phyloP scores from a whole-genome alignment of 345 rosid species.

The Hypericum perforatum region DNA sequence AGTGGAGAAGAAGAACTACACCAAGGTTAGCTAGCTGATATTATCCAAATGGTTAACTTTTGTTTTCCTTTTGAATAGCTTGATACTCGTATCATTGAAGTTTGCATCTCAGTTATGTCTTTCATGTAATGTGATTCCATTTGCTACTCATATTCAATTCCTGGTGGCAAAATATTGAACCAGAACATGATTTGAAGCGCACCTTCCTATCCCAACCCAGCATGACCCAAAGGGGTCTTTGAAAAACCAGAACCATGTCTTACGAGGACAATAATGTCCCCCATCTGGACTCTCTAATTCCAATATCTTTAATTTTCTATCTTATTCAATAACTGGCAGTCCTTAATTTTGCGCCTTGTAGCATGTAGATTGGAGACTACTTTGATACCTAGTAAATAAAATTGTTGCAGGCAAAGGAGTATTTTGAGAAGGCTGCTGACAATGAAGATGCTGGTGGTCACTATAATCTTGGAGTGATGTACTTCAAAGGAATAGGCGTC shows the following conservation, averaged over 20 bases:
- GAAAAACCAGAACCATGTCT: too few species aligned
- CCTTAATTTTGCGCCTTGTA: not conserved
- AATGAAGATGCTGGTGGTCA: slow-evolving; percentile 77
- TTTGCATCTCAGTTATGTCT: too few species aligned
- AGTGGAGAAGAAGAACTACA: slow-evolving; percentile 86
- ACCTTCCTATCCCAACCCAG: too few species aligned
- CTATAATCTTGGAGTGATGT: slow-evolving; percentile 92
- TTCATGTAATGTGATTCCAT: too few species aligned
- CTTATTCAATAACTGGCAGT: not conserved
- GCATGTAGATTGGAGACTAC: not conserved
- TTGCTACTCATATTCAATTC: too few species aligned
- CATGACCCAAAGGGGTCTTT: too few species aligned
- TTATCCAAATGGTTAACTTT: not conserved
- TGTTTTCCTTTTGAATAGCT: not conserved
- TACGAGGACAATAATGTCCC: too few species aligned
- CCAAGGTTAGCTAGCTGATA: slow-evolving; percentile 44
- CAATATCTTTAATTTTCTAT: not conserved
- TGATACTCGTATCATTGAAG: not conserved
- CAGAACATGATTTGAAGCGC: too few species aligned
- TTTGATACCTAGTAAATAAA: not conserved
- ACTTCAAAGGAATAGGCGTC: slow-evolving; percentile 84
- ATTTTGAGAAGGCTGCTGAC: slow-evolving; percentile 83
- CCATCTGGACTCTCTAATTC: too few species aligned
- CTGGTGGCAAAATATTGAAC: too few species aligned
- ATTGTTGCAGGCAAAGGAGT: slow-evolving; percentile 72